These are phyloP conservation scores for Mucor lusitanicus DNA, from an alignment of 371 early-diverging fungal genomes.

Conservation along the genomic window DNA sequence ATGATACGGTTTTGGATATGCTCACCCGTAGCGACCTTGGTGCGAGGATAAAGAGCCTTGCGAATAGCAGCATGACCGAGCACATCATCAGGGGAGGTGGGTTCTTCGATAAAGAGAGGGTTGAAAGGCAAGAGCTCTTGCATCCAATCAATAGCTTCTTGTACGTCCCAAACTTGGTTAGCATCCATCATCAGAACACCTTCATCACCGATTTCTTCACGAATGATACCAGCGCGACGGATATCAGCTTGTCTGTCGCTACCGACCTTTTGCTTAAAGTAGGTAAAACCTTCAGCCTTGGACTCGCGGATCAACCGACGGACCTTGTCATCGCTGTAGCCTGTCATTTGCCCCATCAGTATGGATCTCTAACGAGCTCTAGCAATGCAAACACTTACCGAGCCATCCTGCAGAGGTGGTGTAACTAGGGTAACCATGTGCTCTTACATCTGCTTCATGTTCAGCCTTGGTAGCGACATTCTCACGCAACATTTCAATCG, in stretches of 20 bases:
- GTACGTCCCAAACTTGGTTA: constrained; percentile 61
- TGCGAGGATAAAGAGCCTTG: constrained; percentile 50
- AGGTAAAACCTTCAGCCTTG: constrained; percentile 45
- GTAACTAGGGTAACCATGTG: constrained; percentile 50
- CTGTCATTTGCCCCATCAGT: constrained; percentile 15
- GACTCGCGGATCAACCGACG: constrained; percentile 44
- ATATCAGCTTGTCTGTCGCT: constrained; percentile 45
- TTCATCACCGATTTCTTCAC: constrained; percentile 54
- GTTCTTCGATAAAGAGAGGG: constrained; percentile 57
- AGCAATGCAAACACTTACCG: constrained; percentile 30
- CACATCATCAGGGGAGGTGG: constrained; percentile 57
- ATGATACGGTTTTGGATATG: constrained; percentile 56
- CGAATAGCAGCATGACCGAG: constrained; percentile 55
- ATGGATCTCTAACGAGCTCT: background rate
- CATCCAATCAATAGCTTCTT: constrained; percentile 60
- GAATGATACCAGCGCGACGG: constrained; percentile 51
- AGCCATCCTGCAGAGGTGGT: constrained; percentile 57
- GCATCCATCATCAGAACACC: constrained; percentile 59
- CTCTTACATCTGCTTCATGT: constrained; percentile 42
- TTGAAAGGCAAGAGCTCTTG: constrained; percentile 51
- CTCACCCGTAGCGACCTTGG: constrained; percentile 54
- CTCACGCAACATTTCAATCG: constrained; percentile 39
- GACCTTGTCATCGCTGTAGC: constrained; percentile 54
- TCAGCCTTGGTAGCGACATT: constrained; percentile 35
- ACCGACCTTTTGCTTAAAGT: constrained; percentile 60